These are phyloP conservation scores for Papiliotrema terrestris DNA, from an alignment of 1,284 basidiomycete species.

Conservation along the genomic window DNA sequence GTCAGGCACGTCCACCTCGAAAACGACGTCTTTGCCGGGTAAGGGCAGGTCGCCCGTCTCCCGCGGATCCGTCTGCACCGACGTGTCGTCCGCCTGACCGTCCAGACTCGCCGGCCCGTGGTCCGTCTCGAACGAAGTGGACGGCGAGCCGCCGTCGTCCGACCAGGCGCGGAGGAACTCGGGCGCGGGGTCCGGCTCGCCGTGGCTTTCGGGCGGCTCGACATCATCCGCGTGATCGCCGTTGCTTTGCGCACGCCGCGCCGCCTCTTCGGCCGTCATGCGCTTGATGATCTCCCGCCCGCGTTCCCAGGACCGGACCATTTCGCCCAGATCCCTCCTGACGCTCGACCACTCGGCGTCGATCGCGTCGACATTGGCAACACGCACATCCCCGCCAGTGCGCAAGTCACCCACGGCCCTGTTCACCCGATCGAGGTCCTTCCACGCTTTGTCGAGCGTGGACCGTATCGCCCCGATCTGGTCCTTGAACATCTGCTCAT, in stretches of 20 bases:
- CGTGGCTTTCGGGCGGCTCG: not conserved
- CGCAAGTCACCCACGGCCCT: not conserved
- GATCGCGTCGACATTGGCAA: not conserved
- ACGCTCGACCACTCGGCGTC: conserved; percentile 14
- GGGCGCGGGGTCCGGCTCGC: conserved; percentile 1
- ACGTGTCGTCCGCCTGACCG: conserved; percentile 3
- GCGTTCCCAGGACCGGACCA: conserved; percentile 29
- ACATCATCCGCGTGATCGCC: conserved; percentile 1
- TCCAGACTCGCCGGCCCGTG: conserved; percentile 3
- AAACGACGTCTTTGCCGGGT: conserved; percentile 34
- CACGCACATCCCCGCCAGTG: not conserved
- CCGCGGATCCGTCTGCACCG: not conserved
- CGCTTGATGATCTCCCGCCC: conserved; percentile 20
- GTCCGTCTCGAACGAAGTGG: conserved; percentile 10
- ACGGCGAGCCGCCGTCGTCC: conserved; percentile 1
- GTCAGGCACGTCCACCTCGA: conserved; percentile 16
- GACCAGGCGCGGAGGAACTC: conserved; percentile 29
- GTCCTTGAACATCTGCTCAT: conserved; percentile 13
- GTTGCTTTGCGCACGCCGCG: not conserved
- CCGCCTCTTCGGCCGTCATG: not conserved
- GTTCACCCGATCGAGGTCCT: conserved; percentile 4
- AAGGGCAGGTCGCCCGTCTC: conserved; percentile 20
- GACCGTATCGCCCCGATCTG: conserved; percentile 17
- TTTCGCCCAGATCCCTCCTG: conserved; percentile 17
- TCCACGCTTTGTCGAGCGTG: conserved; percentile 16